Conservation (phyloP, 345 rosid species). For the Eucalyptus polyanthemos region DNA sequence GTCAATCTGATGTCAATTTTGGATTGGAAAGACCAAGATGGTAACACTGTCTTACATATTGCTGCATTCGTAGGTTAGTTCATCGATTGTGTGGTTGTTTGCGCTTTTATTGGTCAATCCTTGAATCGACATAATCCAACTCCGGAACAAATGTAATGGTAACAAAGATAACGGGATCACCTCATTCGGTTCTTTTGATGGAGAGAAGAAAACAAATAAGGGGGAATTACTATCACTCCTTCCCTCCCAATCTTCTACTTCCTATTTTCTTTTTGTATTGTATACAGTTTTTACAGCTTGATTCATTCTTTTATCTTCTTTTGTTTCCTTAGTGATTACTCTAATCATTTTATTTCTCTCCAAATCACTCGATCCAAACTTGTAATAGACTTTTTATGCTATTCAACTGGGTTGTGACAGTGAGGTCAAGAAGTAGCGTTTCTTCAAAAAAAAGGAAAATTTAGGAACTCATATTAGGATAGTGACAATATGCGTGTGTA, state of each 20-base stretch:
- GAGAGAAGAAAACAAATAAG: background rate
- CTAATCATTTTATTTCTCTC: background rate
- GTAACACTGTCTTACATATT: accelerated
- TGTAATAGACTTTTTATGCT: background rate
- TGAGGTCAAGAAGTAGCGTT: background rate
- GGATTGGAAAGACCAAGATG: accelerated
- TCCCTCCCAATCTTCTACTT: too few species aligned
- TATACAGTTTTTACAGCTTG: background rate
- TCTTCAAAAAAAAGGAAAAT: too few species aligned
- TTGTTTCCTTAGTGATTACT: background rate
- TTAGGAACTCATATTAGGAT: background rate
- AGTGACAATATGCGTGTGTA: background rate
- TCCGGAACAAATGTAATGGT: background rate
- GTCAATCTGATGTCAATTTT: background rate
- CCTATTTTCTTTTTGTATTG: too few species aligned
- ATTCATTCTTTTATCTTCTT: background rate
- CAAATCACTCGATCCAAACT: background rate
- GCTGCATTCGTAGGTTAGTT: accelerated
- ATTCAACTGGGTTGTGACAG: background rate
- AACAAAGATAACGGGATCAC: background rate
- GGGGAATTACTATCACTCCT: background rate
- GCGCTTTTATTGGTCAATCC: background rate
- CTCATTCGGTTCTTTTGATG: background rate
- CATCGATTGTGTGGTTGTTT: background rate
- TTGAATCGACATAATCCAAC: background rate